Conservation (phyloP, 2,329 filamentous ascomycete species). For the Leptoxyphium fumago region DNA sequence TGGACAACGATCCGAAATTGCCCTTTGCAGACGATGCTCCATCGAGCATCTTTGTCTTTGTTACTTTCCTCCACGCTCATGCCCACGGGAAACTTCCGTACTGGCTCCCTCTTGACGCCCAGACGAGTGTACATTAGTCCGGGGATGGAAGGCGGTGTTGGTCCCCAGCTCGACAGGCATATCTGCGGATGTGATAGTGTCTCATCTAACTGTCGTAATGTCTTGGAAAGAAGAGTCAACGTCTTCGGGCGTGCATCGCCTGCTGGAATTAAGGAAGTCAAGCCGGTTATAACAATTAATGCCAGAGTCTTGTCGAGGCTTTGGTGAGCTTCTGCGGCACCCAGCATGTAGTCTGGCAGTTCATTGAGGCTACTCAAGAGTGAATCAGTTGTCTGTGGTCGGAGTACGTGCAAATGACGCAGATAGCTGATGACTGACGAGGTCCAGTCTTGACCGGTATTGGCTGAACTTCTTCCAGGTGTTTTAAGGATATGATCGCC, state of each 20-base stretch:
- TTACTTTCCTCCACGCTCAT: conserved; percentile 25
- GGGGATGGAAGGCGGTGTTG: no score
- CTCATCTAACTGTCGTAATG: conserved; percentile 11
- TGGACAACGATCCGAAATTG: conserved; percentile 14
- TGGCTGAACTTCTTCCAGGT: conserved; percentile 1
- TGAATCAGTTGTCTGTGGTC: conserved; percentile 35
- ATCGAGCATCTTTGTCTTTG: conserved; percentile 19
- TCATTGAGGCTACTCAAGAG: conserved; percentile 34
- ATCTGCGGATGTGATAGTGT: background rate
- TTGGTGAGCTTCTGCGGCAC: conserved; percentile 26
- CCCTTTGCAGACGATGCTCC: conserved; percentile 22
- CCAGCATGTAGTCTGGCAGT: conserved; percentile 35
- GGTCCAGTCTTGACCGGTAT: conserved; percentile 17
- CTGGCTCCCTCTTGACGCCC: conserved; percentile 18
- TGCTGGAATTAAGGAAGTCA: conserved; percentile 15
- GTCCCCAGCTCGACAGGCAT: no score
- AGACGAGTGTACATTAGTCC: conserved; percentile 10
- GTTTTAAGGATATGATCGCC: conserved; percentile 16
- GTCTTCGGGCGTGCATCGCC: background rate
- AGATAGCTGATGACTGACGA: conserved; percentile 20
- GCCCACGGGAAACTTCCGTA: conserved; percentile 22
- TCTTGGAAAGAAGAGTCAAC: background rate
- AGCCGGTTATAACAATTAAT: conserved; percentile 25
- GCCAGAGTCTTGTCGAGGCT: conserved; percentile 34
- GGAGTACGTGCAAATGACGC: conserved; percentile 44